Percentiles rank a stretch among this genome's conserved stretches.
phyloP scores from a whole-genome alignment of 352 stramenopile species.

The Phytophthora colocasiae region DNA sequence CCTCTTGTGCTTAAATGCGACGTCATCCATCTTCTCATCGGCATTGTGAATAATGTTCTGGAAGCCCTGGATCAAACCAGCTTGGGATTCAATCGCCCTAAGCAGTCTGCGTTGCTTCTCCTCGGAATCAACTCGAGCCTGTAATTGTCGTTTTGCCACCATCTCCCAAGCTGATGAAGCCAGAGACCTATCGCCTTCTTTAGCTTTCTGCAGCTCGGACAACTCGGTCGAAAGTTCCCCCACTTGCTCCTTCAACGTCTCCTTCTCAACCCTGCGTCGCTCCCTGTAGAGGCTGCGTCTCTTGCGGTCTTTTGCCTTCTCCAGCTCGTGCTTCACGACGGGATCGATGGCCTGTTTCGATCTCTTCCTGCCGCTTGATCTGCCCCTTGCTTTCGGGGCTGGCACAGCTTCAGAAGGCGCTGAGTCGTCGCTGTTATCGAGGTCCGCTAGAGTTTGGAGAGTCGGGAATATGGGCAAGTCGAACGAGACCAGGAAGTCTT shows the following conservation, averaged over 20 bases:
- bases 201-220: constrained; percentile 1
- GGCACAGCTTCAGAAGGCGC: not conserved
- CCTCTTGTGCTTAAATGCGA: constrained; percentile 16
- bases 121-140: constrained; percentile 21
- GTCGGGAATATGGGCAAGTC: constrained; percentile 21
- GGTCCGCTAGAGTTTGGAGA: constrained; percentile 1
- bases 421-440: not conserved
- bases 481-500: constrained; percentile 33
- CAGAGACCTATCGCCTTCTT: constrained; percentile 4
- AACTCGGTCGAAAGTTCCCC: constrained; percentile 24
- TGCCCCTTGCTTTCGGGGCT: not conserved
- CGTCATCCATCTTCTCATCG: not conserved
- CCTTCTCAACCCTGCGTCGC: constrained; percentile 15
- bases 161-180: constrained; percentile 19
- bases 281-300: constrained; percentile 26
- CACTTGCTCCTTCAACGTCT: constrained; percentile 22
- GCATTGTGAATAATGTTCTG: constrained; percentile 3
- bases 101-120: constrained; percentile 15
- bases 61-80: constrained; percentile 21
- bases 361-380: constrained; percentile 11
- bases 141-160: constrained; percentile 25
- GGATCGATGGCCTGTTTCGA: constrained; percentile 2
- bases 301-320: constrained; percentile 29
- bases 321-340: constrained; percentile 17
- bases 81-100: constrained; percentile 7